A percentile compares a stretch with the other conserved stretches of the same genome.
Evolutionary conservation across 495 filamentous ascomycete genomes (phyloP).

Genomic region (Daldinia decipiens): DNA sequence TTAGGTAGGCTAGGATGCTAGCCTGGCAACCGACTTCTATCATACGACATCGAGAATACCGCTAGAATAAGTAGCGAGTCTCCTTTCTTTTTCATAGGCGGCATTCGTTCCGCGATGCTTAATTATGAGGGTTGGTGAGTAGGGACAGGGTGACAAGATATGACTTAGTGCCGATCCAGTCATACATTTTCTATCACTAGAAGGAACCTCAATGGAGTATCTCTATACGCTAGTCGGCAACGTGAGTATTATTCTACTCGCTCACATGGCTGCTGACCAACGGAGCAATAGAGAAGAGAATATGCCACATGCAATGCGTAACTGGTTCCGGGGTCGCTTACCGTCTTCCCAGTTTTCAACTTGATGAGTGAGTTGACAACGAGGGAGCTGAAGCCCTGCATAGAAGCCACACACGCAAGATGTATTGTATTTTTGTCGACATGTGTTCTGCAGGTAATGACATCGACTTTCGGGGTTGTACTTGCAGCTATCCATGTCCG

Average conservation of each 20-base stretch:
- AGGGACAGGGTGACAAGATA: slow-evolving; percentile 18
- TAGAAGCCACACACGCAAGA: slow-evolving; percentile 21
- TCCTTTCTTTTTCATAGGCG: slow-evolving; percentile 4
- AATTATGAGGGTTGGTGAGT: slow-evolving; percentile 9
- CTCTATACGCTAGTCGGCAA: slow-evolving; percentile 20
- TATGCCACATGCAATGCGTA: slow-evolving; percentile 16
- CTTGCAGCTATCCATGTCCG: slow-evolving; percentile 31
- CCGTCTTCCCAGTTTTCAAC: neutral
- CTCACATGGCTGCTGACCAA: slow-evolving; percentile 8
- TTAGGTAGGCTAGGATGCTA: slow-evolving; percentile 15
- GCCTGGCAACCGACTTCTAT: slow-evolving; percentile 27
- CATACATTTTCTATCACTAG: slow-evolving; percentile 17
- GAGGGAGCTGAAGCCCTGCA: slow-evolving; percentile 32
- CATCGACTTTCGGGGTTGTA: slow-evolving; percentile 5
- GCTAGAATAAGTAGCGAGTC: slow-evolving; percentile 5
- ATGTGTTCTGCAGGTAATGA: slow-evolving; percentile 28
- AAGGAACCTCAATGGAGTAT: slow-evolving; percentile 11
- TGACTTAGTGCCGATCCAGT: slow-evolving; percentile 24
- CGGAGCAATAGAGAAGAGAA: slow-evolving; percentile 19
- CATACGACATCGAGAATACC: slow-evolving; percentile 27
- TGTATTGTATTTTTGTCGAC: slow-evolving; percentile 3
- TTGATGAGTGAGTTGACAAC: slow-evolving; percentile 11
- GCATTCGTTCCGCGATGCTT: slow-evolving; percentile 18
- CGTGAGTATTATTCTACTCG: slow-evolving; percentile 16
- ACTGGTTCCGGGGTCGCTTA: slow-evolving; percentile 13